Base-by-base conservation (phyloP, 164 flowering plant genomes). In the Cinnamomum chago region DNA sequence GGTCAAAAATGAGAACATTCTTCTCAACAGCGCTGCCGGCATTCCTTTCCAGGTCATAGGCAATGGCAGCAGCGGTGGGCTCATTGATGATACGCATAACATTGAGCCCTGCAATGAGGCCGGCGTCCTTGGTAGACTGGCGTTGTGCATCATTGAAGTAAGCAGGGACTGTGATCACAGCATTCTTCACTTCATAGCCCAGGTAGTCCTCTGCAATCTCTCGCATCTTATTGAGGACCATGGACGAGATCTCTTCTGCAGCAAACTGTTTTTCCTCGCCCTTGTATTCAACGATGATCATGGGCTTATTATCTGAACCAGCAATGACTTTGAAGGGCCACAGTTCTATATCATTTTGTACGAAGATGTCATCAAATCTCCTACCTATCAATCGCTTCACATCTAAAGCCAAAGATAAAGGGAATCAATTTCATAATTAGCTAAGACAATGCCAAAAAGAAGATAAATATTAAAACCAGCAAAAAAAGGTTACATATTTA, bases 321-420 rank as follows among this genome's bases (percentile, higher is more conserved):
- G 84, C 65, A 50, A 82, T 76, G 6, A 85, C 86, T 79, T 78
- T 83, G 70, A 85, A 85, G 13, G 88, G 88, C 88, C 84, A 85
- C 14, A 65, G 79, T 76, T 77, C 79, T 65, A 80, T 80, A 77
- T 85, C 88, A 23, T 77, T 55, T 79, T 85, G 86, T 0, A 85
- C 86, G 3, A 84, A 84, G 0, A 77, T 71, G 67, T 84, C 85
- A 28, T 82, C 82, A 71, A 79, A 82, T n/a, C 86, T 75, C 76
- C 88, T 73, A 0, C 86, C 88, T 50, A 85, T 83, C 74, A 85
- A 81, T 12, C 88, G 83, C 78, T 85, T 85, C 0, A 85, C 88
- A 76, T 85, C 88, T 82, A 73, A 17, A 70, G 35, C 35, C 35
- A 30, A 30, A 30, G 35, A 30, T 30, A 30, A 30, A 30, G 35